These are phyloP conservation scores for Aspergillus udagawae DNA, from an alignment of 2,329 filamentous ascomycete genomes.

Conservation along the genomic window DNA sequence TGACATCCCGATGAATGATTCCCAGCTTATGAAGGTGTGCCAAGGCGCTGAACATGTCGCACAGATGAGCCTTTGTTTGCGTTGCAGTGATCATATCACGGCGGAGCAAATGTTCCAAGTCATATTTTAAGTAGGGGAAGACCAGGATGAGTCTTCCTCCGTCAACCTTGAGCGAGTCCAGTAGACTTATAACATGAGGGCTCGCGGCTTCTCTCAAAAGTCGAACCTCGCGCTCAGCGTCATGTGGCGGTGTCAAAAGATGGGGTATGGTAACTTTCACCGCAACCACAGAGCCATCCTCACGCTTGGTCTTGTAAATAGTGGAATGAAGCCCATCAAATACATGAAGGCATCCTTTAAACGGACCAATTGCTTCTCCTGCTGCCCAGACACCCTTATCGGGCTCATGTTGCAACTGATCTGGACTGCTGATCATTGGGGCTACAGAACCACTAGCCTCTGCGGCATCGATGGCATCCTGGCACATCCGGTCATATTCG, in stretches of 20 bases:
- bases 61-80: slow-evolving; percentile 51
- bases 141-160: slow-evolving; percentile 71
- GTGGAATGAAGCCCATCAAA: slow-evolving; percentile 73
- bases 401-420: slow-evolving; percentile 17
- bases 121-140: slow-evolving; percentile 78
- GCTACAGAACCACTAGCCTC: slow-evolving; percentile 19
- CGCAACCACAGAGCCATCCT: slow-evolving; percentile 53
- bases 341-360: slow-evolving; percentile 54
- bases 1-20: slow-evolving; percentile 91
- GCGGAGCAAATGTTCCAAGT: slow-evolving; percentile 65
- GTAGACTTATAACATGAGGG: slow-evolving; percentile 61
- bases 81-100: slow-evolving; percentile 35
- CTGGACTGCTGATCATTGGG: slow-evolving; percentile 19
- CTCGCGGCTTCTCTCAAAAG: slow-evolving; percentile 62
- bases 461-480: slow-evolving; percentile 34
- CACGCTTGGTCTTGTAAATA: slow-evolving; percentile 66
- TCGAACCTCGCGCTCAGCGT: slow-evolving; percentile 72
- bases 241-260: slow-evolving; percentile 72
- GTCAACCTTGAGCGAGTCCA: slow-evolving; percentile 67
- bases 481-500: slow-evolving; percentile 48
- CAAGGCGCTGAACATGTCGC: slow-evolving; percentile 68
- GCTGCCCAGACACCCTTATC: slow-evolving; percentile 24
- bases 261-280: slow-evolving; percentile 82
- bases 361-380: slow-evolving; percentile 50
- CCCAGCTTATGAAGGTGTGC: slow-evolving; percentile 65